Base-by-base conservation (phyloP, 2,329 filamentous ascomycete species). In the Clonostachys chloroleuca region DNA sequence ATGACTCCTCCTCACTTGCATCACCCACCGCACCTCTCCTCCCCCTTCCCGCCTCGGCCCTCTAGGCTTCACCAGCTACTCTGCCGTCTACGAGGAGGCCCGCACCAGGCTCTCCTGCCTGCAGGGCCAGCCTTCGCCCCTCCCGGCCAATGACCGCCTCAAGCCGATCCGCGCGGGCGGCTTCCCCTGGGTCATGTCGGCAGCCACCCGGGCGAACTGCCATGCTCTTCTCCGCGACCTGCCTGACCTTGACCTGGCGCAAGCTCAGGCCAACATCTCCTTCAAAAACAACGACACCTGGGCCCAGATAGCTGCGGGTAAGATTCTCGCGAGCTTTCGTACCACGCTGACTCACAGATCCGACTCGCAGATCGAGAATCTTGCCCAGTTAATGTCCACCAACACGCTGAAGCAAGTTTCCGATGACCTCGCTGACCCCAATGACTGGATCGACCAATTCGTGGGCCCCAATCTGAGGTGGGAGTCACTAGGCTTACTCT, bases 61-160 rank as follows among this genome's bases (percentile, higher is more conserved):
- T 57, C 60, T 75, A 12, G 70, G 72, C 48, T 70, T 66, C 53
- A 73, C 69, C 2, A 73, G 68, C 46, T 70, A 68, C 51, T 67
- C 60, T 39, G 59, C 65, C n/a, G 68, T 73, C 17, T 69, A 66
- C 44, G 67, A 70, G 24, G 70, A 73, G 48, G 69, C 70, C 1
- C 61, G 66, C 10, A 65, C 64, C 39, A 70, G 63, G 18, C 53
- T 73, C 4, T 66, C 61, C 5, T 57, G 64, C 8, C 54, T 65
- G 10, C 58, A 66, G 45, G 57, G 60, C n/a, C 24, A 14, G 8
- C 30, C 43, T 12, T 10, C 24, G 24, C 24, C 24, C 24, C 24
- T n/a, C 43, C n/a, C 35, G 20, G 14, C 8, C 12, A 34, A 34
- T 14, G 34, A 8, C 16, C 43, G 34, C 13, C 43, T 18, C 16